These are phyloP conservation scores for Quercus cerris DNA, from an alignment of 306 rosid species.

Conservation along the genomic window DNA sequence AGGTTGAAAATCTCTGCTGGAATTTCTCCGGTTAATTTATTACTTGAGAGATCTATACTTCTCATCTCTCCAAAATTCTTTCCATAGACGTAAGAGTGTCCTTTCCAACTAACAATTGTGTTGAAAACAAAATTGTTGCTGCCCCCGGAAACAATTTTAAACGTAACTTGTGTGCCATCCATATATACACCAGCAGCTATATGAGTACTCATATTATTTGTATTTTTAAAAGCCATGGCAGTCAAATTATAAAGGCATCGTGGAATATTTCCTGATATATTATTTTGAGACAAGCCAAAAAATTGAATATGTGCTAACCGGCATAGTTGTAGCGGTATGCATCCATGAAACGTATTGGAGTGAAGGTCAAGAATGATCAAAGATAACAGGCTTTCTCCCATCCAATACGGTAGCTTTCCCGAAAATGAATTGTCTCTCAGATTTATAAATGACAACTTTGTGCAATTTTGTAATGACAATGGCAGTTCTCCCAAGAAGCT, in stretches of 20 bases:
- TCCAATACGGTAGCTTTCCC: constrained; percentile 16
- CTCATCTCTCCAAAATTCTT: constrained; percentile 1
- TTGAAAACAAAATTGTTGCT: too few relatives aligned
- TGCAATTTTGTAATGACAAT: constrained; percentile 18
- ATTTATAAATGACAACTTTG: constrained; percentile 11
- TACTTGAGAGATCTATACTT: constrained; percentile 32
- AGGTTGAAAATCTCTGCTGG: constrained; percentile 13
- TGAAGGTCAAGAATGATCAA: constrained; percentile 1
- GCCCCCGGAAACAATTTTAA: too few relatives aligned
- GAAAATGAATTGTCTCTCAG: constrained; percentile 12
- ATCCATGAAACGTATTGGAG: constrained; percentile 11
- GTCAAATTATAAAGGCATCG: constrained; percentile 7
- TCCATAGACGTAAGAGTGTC: background rate
- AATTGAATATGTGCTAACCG: background rate
- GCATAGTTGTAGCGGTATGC: background rate
- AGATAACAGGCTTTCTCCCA: background rate
- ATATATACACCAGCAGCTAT: too few relatives aligned
- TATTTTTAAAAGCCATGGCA: background rate
- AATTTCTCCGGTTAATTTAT: constrained; percentile 19
- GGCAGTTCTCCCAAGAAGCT: constrained; percentile 23
- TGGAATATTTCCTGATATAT: background rate
- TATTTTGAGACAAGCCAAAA: constrained; percentile 9
- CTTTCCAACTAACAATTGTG: constrained; percentile 18
- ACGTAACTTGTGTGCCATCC: too few relatives aligned
- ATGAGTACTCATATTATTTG: too few relatives aligned